phyloP scores from a whole-genome alignment of 306 rosid species.

The Alnus rubra region DNA sequence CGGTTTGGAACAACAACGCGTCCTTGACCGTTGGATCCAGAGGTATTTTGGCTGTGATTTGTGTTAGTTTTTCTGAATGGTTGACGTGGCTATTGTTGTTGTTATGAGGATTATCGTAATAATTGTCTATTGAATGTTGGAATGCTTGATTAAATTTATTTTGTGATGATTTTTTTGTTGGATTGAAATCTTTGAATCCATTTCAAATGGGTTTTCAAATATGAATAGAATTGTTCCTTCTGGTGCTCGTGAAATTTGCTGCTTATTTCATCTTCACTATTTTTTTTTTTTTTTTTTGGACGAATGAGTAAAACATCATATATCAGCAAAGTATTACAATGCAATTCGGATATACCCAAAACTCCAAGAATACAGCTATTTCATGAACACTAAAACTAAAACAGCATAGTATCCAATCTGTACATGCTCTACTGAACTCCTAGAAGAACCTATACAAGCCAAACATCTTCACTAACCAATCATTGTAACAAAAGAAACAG shows the following conservation, averaged over 20 bases:
- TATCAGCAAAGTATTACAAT: too few relatives aligned
- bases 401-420: too few relatives aligned
- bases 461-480: too few relatives aligned
- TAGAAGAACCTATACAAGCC: too few relatives aligned
- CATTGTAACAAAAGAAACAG: too few relatives aligned
- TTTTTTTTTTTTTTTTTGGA: too few relatives aligned
- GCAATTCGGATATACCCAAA: too few relatives aligned
- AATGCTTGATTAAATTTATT: not conserved
- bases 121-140: not conserved
- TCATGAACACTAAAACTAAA: too few relatives aligned
- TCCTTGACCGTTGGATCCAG: slow-evolving; percentile 70
- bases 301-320: too few relatives aligned
- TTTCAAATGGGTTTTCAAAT: not conserved
- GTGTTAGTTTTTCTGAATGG: not conserved
- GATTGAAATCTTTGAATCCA: not conserved
- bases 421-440: too few relatives aligned
- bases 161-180: not conserved
- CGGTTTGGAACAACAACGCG: slow-evolving; percentile 78
- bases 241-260: not conserved
- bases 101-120: not conserved
- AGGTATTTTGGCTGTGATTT: slow-evolving; percentile 36
- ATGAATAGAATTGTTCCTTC: not conserved
- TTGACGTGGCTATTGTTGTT: not conserved
- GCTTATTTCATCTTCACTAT: not conserved
- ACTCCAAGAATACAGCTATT: too few relatives aligned